phyloP scores from a whole-genome alignment of 345 rosid genomes.

The Fremontodendron californicum region DNA sequence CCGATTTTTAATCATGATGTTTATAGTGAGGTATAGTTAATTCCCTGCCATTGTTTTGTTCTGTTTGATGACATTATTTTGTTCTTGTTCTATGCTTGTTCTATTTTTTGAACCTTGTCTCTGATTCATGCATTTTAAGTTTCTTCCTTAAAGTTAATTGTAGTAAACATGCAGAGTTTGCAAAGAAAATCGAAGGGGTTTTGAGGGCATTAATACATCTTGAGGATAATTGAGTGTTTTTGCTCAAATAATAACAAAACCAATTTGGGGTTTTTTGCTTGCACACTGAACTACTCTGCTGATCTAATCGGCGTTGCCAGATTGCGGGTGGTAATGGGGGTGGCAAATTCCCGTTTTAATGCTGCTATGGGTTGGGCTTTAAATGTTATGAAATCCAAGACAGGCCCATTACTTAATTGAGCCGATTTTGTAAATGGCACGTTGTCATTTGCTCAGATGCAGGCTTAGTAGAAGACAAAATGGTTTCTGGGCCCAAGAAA shows the following conservation, averaged over 20 bases:
- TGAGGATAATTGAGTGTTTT: background rate
- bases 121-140: background rate
- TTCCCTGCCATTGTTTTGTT: constrained; percentile 3
- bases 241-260: background rate
- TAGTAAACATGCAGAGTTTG: background rate
- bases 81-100: background rate
- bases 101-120: background rate
- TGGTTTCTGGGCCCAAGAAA: background rate
- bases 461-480: no score
- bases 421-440: background rate
- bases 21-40: background rate
- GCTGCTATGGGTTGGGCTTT: background rate
- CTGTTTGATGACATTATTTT: background rate
- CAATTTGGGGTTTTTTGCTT: no score
- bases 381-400: background rate
- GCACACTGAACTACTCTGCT: no score
- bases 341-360: background rate
- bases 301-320: no score
- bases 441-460: no score
- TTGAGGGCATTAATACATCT: background rate
- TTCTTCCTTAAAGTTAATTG: background rate
- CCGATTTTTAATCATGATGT: background rate
- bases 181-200: no score
- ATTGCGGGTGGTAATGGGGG: background rate
- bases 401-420: background rate